These are phyloP conservation scores for Bisporella sp. DNA, from an alignment of 2,329 filamentous ascomycete species.

Conservation along the genomic window DNA sequence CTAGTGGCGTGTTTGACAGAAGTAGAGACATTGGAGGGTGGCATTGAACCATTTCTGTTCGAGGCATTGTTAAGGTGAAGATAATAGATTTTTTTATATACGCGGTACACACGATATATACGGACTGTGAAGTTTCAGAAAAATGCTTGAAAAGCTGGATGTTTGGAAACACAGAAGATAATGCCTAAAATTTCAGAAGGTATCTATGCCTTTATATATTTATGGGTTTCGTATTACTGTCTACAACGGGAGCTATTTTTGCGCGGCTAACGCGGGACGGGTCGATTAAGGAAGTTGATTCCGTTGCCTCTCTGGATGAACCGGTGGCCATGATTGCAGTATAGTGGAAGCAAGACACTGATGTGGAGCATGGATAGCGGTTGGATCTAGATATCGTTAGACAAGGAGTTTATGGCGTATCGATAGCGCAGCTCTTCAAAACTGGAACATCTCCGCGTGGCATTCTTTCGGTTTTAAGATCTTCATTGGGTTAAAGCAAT, in stretches of 20 bases:
- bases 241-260: neutral
- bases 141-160: no score
- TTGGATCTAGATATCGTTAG: neutral
- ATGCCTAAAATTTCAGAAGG: no score
- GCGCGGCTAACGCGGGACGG: neutral
- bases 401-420: neutral
- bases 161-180: no score
- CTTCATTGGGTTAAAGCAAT: neutral
- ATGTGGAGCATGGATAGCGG: neutral
- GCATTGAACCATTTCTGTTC: neutral
- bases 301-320: neutral
- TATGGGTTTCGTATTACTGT: no score
- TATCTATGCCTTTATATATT: no score
- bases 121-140: no score
- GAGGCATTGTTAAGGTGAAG: neutral
- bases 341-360: neutral
- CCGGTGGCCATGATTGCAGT: neutral
- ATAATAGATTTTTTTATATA: neutral
- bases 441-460: neutral
- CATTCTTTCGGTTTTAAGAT: neutral
- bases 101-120: no score
- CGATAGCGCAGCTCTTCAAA: neutral
- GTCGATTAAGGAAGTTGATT: neutral
- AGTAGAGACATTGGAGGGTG: neutral
- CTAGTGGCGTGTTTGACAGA: neutral